Conservation (phyloP, 2,329 filamentous ascomycete genomes). For the Exophiala sp. region DNA sequence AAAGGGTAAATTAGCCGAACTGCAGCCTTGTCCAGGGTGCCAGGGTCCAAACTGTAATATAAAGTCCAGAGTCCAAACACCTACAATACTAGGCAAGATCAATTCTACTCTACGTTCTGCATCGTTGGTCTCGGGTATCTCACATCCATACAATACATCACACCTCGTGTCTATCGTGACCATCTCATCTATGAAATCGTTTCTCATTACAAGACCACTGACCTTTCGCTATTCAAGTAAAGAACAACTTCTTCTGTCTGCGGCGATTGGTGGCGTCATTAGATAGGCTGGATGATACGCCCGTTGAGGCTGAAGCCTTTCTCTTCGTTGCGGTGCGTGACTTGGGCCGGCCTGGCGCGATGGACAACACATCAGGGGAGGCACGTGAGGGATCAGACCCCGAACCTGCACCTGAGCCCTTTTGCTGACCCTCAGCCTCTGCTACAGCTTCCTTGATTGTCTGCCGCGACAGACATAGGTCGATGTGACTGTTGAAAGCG, state of each 20-base stretch:
- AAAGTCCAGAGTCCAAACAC: too few relatives aligned
- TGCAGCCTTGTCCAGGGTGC: too few relatives aligned
- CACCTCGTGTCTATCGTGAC: too few relatives aligned
- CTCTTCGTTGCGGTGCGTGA: slow-evolving; percentile 10
- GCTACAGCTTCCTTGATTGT: slow-evolving; percentile 79
- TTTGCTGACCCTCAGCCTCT: slow-evolving; percentile 5
- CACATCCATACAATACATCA: too few relatives aligned
- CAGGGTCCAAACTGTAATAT: too few relatives aligned
- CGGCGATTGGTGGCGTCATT: slow-evolving; percentile 2
- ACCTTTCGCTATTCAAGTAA: slow-evolving; percentile 11
- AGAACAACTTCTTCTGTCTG: slow-evolving; percentile 26
- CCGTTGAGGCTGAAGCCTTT: slow-evolving; percentile 11
- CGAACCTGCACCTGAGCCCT: too few relatives aligned
- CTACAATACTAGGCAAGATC: not conserved
- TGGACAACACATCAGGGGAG: slow-evolving; percentile 5
- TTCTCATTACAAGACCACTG: too few relatives aligned
- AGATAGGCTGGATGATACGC: not conserved
- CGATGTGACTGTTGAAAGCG: slow-evolving; percentile 85
- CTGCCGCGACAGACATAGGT: slow-evolving; percentile 79
- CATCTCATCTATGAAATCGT: too few relatives aligned
- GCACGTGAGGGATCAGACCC: not conserved
- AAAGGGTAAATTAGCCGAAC: too few relatives aligned
- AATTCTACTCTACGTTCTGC: too few relatives aligned
- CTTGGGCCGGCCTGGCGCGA: not conserved
- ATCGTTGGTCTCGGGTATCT: not conserved